Conservation (phyloP, 345 rosid genomes). For the Gossypium ekmanianum region DNA sequence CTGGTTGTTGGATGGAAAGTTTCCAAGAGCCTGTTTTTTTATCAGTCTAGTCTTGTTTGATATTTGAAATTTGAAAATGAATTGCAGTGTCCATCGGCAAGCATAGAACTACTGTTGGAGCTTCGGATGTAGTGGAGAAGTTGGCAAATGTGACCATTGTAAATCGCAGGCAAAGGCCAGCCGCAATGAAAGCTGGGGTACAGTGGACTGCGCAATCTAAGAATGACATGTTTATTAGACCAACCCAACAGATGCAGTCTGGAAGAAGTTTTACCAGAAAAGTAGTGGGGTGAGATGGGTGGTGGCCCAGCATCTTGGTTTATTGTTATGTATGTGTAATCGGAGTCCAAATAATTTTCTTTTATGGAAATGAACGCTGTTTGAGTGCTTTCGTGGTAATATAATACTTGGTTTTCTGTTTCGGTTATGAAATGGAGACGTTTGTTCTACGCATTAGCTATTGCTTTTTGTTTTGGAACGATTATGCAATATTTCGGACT, state of each 20-base stretch:
- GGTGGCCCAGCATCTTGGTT: neutral
- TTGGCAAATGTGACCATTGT: slow-evolving; percentile 46
- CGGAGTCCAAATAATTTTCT: neutral
- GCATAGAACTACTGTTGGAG: slow-evolving; percentile 37
- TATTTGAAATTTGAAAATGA: neutral
- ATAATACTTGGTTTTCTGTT: neutral
- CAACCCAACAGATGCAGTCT: slow-evolving; percentile 19
- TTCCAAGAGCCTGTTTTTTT: neutral
- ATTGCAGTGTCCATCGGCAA: slow-evolving; percentile 37
- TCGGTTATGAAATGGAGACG: too few relatives aligned
- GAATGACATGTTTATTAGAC: slow-evolving; percentile 41
- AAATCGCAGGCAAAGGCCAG: slow-evolving; percentile 37
- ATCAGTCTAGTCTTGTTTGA: neutral
- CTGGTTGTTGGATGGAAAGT: neutral
- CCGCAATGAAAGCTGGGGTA: neutral
- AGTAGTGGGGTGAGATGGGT: slow-evolving; percentile 31
- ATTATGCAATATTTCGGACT: too few relatives aligned
- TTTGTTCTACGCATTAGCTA: too few relatives aligned
- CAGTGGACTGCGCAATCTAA: slow-evolving; percentile 48
- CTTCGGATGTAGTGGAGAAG: slow-evolving; percentile 46
- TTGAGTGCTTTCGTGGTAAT: neutral
- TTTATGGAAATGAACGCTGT: neutral
- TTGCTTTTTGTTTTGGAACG: too few relatives aligned
- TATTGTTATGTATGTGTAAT: neutral
- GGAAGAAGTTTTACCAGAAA: slow-evolving; percentile 7